A percentile compares a stretch with the other conserved stretches of the same genome.
Conservation (phyloP, 257 asterid species). For the Rehmannia glutinosa region DNA sequence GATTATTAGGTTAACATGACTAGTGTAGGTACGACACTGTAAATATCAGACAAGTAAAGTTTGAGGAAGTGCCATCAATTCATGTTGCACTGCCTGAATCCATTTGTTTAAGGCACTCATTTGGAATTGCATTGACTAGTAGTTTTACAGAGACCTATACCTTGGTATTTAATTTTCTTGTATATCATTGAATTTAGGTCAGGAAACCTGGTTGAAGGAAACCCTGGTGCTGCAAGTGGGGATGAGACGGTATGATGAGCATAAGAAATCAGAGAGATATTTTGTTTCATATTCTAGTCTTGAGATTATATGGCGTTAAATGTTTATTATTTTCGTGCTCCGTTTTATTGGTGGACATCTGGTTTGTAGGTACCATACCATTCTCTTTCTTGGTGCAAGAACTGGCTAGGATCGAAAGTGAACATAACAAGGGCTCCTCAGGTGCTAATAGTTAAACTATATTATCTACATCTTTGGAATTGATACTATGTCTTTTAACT, state of each 20-base stretch:
- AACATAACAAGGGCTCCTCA: constrained; percentile 98
- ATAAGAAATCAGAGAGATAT: constrained; percentile 4
- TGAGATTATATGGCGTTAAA: not conserved
- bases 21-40: not conserved
- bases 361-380: constrained; percentile 75
- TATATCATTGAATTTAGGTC: constrained; percentile 56
- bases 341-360: constrained; percentile 21
- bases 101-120: constrained; percentile 1
- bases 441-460: constrained; percentile 36
- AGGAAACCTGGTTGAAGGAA: constrained; percentile 88
- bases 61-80: constrained; percentile 15
- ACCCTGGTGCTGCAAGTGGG: constrained; percentile 87
- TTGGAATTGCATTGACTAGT: constrained; percentile 5
- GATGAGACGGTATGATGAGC: constrained; percentile 84
- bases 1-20: constrained; percentile 2
- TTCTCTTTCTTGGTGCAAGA: constrained; percentile 99
- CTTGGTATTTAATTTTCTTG: constrained; percentile 15
- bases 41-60: not conserved
- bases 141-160: not conserved
- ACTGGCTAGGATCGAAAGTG: constrained; percentile 88
- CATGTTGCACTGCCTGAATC: constrained; percentile 5
- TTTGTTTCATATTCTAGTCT: constrained; percentile 7
- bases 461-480: constrained; percentile 12
- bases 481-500: not conserved
- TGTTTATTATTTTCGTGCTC: constrained; percentile 7